Evolutionary conservation across 1,139 yeast species (phyloP).

Genomic region (Zygosaccharomyces sapae): DNA sequence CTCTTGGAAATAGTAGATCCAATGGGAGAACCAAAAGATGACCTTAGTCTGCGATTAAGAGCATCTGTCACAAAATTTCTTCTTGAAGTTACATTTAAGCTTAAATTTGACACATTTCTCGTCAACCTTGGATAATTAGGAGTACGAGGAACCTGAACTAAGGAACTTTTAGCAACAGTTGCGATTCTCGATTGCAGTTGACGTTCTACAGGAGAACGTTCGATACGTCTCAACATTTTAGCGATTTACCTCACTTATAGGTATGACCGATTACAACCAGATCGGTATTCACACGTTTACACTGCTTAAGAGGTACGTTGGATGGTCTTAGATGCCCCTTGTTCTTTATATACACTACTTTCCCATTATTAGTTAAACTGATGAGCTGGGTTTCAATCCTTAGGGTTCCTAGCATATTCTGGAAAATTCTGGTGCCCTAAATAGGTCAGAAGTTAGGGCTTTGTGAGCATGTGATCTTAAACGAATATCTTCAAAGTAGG

Average conservation of each 20-base stretch:
- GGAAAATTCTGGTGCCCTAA: constrained; percentile 6
- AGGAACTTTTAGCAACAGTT: neutral
- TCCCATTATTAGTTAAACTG: neutral
- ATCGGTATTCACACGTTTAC: too few species aligned
- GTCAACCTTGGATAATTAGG: neutral
- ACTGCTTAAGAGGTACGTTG: too few species aligned
- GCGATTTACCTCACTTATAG: neutral
- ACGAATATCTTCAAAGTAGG: too few species aligned
- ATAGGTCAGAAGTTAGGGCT: neutral
- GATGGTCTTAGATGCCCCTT: neutral
- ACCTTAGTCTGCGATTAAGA: neutral
- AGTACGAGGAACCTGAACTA: neutral
- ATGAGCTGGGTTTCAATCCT: neutral
- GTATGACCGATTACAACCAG: neutral
- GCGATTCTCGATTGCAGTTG: constrained; percentile 8
- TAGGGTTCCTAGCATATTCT: neutral
- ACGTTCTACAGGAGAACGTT: constrained; percentile 12
- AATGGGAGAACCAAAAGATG: neutral
- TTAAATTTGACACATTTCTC: neutral
- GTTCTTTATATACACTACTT: neutral
- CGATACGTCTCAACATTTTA: constrained; percentile 11
- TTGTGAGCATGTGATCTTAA: neutral
- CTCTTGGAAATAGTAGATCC: constrained; percentile 8
- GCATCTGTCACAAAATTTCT: constrained; percentile 1
- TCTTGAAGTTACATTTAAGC: neutral